Evolutionary conservation across 371 early-diverging fungal genomes (phyloP).

Genomic region (Mucor irregularis): DNA sequence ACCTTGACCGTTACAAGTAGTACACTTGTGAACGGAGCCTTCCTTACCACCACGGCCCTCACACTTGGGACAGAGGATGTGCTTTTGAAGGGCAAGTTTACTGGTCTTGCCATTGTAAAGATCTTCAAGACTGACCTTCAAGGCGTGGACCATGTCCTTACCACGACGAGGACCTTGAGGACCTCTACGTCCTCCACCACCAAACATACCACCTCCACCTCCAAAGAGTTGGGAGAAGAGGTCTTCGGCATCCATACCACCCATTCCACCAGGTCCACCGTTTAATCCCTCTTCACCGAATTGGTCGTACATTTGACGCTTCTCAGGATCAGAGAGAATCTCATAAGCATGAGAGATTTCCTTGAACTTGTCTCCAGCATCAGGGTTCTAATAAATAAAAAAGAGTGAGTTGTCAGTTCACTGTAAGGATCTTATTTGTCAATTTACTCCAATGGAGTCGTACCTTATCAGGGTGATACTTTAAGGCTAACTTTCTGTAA

Average conservation of each 20-base stretch:
- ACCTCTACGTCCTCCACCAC: constrained; percentile 59
- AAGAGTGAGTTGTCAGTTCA: no score
- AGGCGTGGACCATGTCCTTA: constrained; percentile 74
- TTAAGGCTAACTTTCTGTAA: constrained; percentile 89
- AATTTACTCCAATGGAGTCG: neutral
- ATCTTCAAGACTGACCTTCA: constrained; percentile 92
- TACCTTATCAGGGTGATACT: constrained; percentile 96
- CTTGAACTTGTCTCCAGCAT: constrained; percentile 90
- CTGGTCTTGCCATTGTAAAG: constrained; percentile 92
- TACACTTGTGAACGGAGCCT: constrained; percentile 70
- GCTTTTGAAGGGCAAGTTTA: constrained; percentile 88
- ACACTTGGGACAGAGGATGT: constrained; percentile 78
- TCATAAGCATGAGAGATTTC: constrained; percentile 95
- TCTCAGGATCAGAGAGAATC: constrained; percentile 84
- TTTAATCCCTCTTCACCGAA: constrained; percentile 86
- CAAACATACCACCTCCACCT: constrained; percentile 60
- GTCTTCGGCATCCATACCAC: constrained; percentile 78
- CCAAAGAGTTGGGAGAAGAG: constrained; percentile 89
- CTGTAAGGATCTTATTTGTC: neutral
- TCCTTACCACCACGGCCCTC: constrained; percentile 83
- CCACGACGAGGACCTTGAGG: constrained; percentile 77
- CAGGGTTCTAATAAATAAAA: constrained; percentile 64
- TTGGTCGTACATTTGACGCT: constrained; percentile 77
- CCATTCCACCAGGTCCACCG: constrained; percentile 63
- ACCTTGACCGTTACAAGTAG: constrained; percentile 84